Percentiles rank a stretch among this genome's conserved stretches.
phyloP scores from a whole-genome alignment of 768 basidiomycete genomes.

The Amanita rubescens region DNA sequence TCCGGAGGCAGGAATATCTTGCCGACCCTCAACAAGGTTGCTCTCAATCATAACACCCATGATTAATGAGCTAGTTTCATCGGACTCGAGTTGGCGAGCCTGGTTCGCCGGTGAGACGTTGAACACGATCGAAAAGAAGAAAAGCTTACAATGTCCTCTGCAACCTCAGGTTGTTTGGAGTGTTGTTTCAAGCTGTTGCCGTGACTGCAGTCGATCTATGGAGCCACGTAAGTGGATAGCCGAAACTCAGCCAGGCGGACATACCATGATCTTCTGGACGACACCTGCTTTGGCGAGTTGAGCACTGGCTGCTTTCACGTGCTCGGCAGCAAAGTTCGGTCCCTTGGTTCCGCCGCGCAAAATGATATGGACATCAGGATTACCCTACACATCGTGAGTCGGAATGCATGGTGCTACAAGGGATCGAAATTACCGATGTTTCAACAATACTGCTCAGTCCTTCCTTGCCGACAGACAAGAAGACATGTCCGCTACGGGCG shows the following conservation, averaged over 20 bases:
- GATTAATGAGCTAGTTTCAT: conserved; percentile 65
- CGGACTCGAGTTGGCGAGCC: conserved; percentile 66
- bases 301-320: conserved; percentile 66
- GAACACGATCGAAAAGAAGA: background rate
- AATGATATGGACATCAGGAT: conserved; percentile 90
- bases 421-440: conserved; percentile 54
- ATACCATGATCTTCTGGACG: conserved; percentile 79
- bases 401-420: background rate
- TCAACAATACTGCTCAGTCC: conserved; percentile 92
- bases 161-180: conserved; percentile 80
- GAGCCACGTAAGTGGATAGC: background rate
- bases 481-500: conserved; percentile 85
- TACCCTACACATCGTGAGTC: conserved; percentile 45
- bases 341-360: conserved; percentile 85
- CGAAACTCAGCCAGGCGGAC: conserved; percentile 5
- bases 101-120: conserved; percentile 17
- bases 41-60: conserved; percentile 97
- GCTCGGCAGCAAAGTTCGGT: conserved; percentile 81
- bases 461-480: conserved; percentile 96
- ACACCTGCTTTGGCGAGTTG: conserved; percentile 78
- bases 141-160: conserved; percentile 72
- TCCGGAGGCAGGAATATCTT: conserved; percentile 72
- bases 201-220: conserved; percentile 96
- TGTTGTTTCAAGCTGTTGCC: conserved; percentile 94
- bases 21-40: conserved; percentile 81